Evolutionary conservation across 164 flowering plant species (phyloP).

Genomic region (Annona cherimola): DNA sequence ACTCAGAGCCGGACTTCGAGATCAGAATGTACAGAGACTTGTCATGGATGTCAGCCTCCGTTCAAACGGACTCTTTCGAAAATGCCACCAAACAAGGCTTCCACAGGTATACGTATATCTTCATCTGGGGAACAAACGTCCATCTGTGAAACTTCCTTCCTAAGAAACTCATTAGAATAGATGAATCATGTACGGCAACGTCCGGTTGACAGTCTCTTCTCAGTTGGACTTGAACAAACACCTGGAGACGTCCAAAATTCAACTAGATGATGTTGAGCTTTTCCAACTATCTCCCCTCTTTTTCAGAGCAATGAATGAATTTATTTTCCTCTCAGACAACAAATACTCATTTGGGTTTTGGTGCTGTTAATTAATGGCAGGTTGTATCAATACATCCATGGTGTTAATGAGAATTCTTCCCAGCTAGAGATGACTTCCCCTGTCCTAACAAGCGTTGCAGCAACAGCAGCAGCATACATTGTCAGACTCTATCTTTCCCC

Average conservation of each 20-base stretch:
- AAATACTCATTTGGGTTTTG: background rate
- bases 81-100: constrained; percentile 51
- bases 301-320: background rate
- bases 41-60: constrained; percentile 57
- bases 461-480: background rate
- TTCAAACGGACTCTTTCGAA: constrained; percentile 41
- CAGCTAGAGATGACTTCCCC: constrained; percentile 30
- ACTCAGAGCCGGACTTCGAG: constrained; percentile 52
- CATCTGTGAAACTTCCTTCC: too few species aligned
- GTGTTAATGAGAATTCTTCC: constrained; percentile 29
- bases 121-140: too few species aligned
- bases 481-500: constrained; percentile 45
- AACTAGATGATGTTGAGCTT: background rate
- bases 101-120: constrained; percentile 41
- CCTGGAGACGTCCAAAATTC: too few species aligned
- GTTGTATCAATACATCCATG: constrained; percentile 45
- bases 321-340: background rate
- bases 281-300: background rate
- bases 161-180: too few species aligned
- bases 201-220: too few species aligned
- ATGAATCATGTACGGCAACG: too few species aligned
- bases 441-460: constrained; percentile 28
- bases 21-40: constrained; percentile 49
- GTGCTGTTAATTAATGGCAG: constrained; percentile 12
- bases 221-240: too few species aligned